Base-by-base conservation (phyloP, 1,284 basidiomycete species). In the Apiotrichum gamsii region DNA sequence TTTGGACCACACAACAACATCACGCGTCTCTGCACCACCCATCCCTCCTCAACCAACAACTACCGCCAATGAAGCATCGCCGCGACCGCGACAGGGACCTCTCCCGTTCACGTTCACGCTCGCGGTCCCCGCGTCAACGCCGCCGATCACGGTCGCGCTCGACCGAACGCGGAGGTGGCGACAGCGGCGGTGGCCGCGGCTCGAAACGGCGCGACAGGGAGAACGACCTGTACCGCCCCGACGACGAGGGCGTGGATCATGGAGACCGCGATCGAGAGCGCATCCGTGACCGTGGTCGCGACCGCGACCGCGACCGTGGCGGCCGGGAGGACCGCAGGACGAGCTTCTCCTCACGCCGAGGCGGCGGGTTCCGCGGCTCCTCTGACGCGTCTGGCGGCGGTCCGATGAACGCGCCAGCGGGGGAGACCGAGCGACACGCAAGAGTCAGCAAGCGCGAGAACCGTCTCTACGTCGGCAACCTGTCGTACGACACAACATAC, bases 401-500 rank as follows among this genome's bases (percentile, higher is more conserved):
- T 2, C 87, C 90, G 2, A 90, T 91, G 81, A 91, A 93, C 60
- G 88, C 89, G 23, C 82, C 85, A 18, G 81, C 85, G 49, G 87
- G 88, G 74, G 89, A 91, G 69, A 88, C 89, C 14, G 82, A 70
- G 61, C 88, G 89, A 67, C 89, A 90, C 61, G 84, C 89, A 62
- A 90, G 93, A 73, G 80, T 84, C 65, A 90, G 87, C 82, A 88
- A 93, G 78, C 83, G 90, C 78, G 91, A 97, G 78, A 93, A 96
- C 75, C 81, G 94, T 58, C 90, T 97, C 64, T 97, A 98, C 69
- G 90, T 97, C 71, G 94, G 93, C 68, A 97, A 97, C 74, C 82
- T 97, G 74, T 87, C 85, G 69, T 97, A 95, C 79, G 88, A 93
- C 73, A 88, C 91, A 82, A 93, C 87, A 76, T 95, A 93, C 77